A percentile compares a stretch with the other conserved stretches of the same genome.
Evolutionary conservation across 176 grass and related monocot genomes (phyloP).

Genomic region (Typha latifolia): DNA sequence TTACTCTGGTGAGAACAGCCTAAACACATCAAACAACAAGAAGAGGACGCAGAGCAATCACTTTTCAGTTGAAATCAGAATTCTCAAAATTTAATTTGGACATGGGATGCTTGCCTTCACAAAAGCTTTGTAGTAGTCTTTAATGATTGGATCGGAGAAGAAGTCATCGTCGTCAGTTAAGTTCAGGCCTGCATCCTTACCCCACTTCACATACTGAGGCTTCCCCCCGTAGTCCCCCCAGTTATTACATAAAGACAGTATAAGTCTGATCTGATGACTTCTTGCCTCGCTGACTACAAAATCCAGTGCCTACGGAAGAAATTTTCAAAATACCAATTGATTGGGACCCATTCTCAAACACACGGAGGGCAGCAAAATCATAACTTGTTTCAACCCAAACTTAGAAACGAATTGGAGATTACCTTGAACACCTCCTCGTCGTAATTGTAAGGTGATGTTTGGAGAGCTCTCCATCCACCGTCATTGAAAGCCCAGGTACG

Average conservation of each 20-base stretch:
- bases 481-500: conserved; percentile 88
- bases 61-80: not conserved
- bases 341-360: conserved; percentile 1
- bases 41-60: not conserved
- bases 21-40: conserved; percentile 18
- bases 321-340: not conserved
- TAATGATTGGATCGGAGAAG: conserved; percentile 55
- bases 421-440: conserved; percentile 64
- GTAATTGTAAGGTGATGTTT: conserved; percentile 39
- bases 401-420: not conserved
- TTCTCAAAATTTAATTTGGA: not conserved
- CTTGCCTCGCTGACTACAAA: conserved; percentile 72
- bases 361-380: not conserved
- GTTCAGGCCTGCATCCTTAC: conserved; percentile 37
- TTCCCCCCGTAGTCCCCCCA: conserved; percentile 79
- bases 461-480: conserved; percentile 59
- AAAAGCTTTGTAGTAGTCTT: conserved; percentile 78
- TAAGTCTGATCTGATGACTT: conserved; percentile 34
- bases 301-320: conserved; percentile 28
- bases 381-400: not conserved
- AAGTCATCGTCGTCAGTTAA: conserved; percentile 60
- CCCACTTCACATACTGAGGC: conserved; percentile 60
- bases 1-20: conserved; percentile 60
- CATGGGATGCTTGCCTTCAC: conserved; percentile 36
- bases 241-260: conserved; percentile 48